Percentiles rank a stretch among this genome's conserved stretches.
Evolutionary conservation across 2,329 filamentous ascomycete genomes (phyloP).

Genomic region (Ophiostoma sp.): DNA sequence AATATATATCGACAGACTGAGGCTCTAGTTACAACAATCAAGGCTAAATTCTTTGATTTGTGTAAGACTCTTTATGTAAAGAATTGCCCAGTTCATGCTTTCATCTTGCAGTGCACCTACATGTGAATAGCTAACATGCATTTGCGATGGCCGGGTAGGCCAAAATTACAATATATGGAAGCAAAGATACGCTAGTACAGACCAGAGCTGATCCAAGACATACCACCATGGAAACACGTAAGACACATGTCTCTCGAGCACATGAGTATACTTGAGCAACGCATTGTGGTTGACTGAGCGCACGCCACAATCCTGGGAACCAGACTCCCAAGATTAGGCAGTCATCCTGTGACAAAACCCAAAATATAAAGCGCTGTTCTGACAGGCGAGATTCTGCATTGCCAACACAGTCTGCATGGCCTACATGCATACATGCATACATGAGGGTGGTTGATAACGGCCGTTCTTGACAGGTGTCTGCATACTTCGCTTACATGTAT

Average conservation of each 20-base stretch:
- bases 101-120: too few relatives aligned
- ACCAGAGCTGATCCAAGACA: not conserved
- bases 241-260: not conserved
- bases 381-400: not conserved
- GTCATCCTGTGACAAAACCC: not conserved
- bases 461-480: not conserved
- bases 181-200: not conserved
- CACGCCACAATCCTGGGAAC: not conserved
- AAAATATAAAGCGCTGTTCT: not conserved
- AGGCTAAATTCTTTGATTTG: too few relatives aligned
- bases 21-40: not conserved
- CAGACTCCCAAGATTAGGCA: not conserved
- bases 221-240: not conserved
- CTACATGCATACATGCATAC: constrained; percentile 11
- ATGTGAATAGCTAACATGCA: not conserved
- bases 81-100: too few relatives aligned
- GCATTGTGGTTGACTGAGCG: not conserved
- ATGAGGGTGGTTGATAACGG: not conserved
- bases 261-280: not conserved
- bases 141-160: not conserved
- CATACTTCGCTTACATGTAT: not conserved
- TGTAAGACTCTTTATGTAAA: too few relatives aligned
- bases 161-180: not conserved
- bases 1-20: not conserved
- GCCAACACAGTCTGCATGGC: constrained; percentile 10